Percentiles rank a stretch among this genome's conserved stretches.
phyloP scores from a whole-genome alignment of 2,329 filamentous ascomycete genomes.

The Madurella mycetomatis region DNA sequence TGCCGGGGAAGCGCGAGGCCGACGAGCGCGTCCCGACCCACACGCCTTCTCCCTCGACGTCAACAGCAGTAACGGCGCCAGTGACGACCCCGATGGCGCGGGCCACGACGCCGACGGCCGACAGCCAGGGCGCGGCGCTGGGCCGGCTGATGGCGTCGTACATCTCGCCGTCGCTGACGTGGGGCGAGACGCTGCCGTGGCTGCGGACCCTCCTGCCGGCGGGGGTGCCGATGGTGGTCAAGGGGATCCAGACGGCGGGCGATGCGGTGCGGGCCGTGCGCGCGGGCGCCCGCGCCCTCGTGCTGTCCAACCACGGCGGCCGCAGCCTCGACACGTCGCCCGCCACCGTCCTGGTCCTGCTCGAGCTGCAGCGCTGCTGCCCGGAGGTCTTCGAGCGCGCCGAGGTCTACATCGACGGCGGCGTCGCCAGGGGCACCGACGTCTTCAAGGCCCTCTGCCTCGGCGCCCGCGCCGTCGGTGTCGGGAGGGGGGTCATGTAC shows the following conservation, averaged over 20 bases:
- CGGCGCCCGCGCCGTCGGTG: constrained; percentile 58
- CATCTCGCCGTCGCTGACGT: constrained; percentile 54
- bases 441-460: constrained; percentile 64
- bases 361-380: constrained; percentile 59
- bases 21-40: constrained; percentile 33
- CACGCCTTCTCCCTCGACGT: not conserved
- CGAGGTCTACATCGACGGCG: constrained; percentile 62
- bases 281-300: constrained; percentile 60
- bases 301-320: constrained; percentile 68
- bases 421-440: constrained; percentile 61
- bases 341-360: constrained; percentile 53
- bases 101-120: constrained; percentile 45
- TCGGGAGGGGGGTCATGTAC: constrained; percentile 59
- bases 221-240: constrained; percentile 57
- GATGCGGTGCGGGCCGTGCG: constrained; percentile 60
- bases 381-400: constrained; percentile 56
- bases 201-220: constrained; percentile 50
- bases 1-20: constrained; percentile 51
- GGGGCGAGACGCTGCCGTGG: constrained; percentile 61
- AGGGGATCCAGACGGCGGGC: constrained; percentile 63
- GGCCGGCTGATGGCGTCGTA: constrained; percentile 52
- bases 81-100: constrained; percentile 49
- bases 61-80: constrained; percentile 30
- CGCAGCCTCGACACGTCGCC: constrained; percentile 48
- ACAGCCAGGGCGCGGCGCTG: constrained; percentile 51